Conservation (phyloP, 2,329 filamentous ascomycete genomes). For the Curvularia spicifera region DNA sequence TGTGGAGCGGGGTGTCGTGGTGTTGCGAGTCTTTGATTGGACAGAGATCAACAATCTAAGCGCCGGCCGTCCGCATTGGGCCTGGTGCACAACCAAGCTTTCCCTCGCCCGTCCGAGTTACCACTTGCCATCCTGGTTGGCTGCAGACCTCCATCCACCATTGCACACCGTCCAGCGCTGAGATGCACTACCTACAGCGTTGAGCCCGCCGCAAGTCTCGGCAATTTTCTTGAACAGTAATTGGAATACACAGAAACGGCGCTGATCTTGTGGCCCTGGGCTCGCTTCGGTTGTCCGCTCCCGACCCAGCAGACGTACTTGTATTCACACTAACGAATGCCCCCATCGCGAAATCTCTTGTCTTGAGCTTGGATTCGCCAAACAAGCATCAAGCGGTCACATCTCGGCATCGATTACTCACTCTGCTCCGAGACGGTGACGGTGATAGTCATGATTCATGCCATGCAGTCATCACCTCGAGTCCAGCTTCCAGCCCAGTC, state of each 20-base stretch:
- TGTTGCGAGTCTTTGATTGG: constrained; percentile 28
- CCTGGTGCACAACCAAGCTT: constrained; percentile 30
- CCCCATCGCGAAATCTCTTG: constrained; percentile 4
- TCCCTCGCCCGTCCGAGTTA: constrained; percentile 14
- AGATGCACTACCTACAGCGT: constrained; percentile 9
- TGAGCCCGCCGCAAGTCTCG: constrained; percentile 16
- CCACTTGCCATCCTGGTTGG: constrained; percentile 23
- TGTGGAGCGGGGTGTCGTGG: constrained; percentile 35
- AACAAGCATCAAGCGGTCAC: constrained; percentile 11
- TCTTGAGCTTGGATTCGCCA: constrained; percentile 14
- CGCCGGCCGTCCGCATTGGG: constrained; percentile 25
- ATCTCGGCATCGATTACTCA: constrained; percentile 9
- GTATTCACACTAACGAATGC: constrained; percentile 1
- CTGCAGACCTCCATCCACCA: constrained; percentile 17
- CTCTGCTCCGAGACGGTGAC: constrained; percentile 1
- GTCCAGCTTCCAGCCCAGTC: constrained; percentile 2
- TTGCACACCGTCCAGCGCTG: constrained; percentile 7
- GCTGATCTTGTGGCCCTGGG: constrained; percentile 5
- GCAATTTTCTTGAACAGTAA: constrained; percentile 3
- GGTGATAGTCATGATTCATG: not conserved
- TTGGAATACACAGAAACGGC: constrained; percentile 5
- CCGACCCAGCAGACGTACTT: not conserved
- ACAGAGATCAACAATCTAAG: constrained; percentile 19
- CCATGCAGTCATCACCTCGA: constrained; percentile 10
- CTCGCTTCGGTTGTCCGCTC: not conserved